Evolutionary conservation across 495 filamentous ascomycete genomes (phyloP), one percentile per base, ranked within the genome.

Genomic region (Parmelia sp.): DNA sequence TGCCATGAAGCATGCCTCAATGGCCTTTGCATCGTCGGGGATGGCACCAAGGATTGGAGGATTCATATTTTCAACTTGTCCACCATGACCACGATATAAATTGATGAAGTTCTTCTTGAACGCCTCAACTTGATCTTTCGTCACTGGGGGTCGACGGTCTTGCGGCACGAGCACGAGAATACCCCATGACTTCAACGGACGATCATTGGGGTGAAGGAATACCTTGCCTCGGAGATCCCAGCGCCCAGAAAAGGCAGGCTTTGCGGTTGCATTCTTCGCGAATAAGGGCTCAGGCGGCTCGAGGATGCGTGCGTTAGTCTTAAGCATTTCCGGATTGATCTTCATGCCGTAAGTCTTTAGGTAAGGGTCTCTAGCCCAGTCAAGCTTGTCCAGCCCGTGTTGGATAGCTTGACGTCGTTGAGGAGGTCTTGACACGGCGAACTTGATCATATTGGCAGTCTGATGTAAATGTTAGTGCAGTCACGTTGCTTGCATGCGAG

Each of bases 201-300:
- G 55, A 6, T 73, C 66, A 73, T 95, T 90, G 0, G 82, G 70
- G 47, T 71, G 68, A 4, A 87, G 70, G 70, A 97, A 97, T 64
- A 87, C 89, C 71, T 86, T 87, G 37, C 86, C 86, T 21, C 88
- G 85, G 27, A 97, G 81, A 73, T 94, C 89, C 94, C 94, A 98
- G 15, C 89, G 86, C 29, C 92, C 94, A 40, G 71, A 72, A 14
- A 72, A 79, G 1, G 77, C 74, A 1, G 89, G 88, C 64, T 85
- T 82, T 40, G 74, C 64, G 36, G 79, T 81, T 23, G 74, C 69
- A 36, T 78, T 77, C 11, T 69, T 73, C 4, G 71, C 80, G 68
- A 91, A 96, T 42, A 80, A 69, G 19, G 97, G 78, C 62, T 87
- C 79, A 0, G 94, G 92, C 35, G 82, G 81, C 9, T 79, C 78